Evolutionary conservation across 148 eudicot genomes (phyloP).

Genomic region (Drosera capensis): DNA sequence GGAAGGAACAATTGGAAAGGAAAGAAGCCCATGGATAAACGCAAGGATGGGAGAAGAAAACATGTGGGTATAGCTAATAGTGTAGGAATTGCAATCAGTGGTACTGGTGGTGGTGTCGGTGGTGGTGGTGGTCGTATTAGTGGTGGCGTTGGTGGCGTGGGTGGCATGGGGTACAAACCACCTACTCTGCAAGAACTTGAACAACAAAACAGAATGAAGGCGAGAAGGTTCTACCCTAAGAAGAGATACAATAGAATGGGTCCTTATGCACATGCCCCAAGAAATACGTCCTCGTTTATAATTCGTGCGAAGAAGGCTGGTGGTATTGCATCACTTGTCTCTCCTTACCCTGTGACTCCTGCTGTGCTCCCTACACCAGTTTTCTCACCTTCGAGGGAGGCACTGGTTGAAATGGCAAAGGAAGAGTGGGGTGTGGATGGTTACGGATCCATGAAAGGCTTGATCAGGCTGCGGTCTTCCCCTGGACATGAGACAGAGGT

Average conservation of each 20-base stretch:
- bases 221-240: slow-evolving; percentile 48
- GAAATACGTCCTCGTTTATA: slow-evolving; percentile 69
- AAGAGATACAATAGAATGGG: slow-evolving; percentile 59
- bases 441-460: slow-evolving; percentile 91
- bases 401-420: slow-evolving; percentile 85
- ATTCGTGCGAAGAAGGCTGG: slow-evolving; percentile 90
- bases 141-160: slow-evolving; percentile 12
- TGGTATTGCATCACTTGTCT: slow-evolving; percentile 68
- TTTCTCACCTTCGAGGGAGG: slow-evolving; percentile 81
- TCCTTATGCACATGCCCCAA: slow-evolving; percentile 71
- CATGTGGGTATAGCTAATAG: slow-evolving; percentile 15
- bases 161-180: slow-evolving; percentile 37
- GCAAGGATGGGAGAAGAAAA: slow-evolving; percentile 24
- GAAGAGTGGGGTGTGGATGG: slow-evolving; percentile 99
- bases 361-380: slow-evolving; percentile 81
- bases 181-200: slow-evolving; percentile 59
- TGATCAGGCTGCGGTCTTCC: slow-evolving; percentile 62
- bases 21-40: slow-evolving; percentile 41
- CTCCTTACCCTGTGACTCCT: slow-evolving; percentile 80
- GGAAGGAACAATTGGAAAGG: slow-evolving; percentile 67
- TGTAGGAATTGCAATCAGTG: too few species aligned
- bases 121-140: slow-evolving; percentile 10
- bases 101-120: slow-evolving; percentile 8
- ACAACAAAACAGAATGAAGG: slow-evolving; percentile 62
- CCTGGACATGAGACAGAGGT: slow-evolving; percentile 48